These are phyloP conservation scores for Kwoniella mangroviensis DNA, from an alignment of 768 basidiomycete species.

Conservation along the genomic window DNA sequence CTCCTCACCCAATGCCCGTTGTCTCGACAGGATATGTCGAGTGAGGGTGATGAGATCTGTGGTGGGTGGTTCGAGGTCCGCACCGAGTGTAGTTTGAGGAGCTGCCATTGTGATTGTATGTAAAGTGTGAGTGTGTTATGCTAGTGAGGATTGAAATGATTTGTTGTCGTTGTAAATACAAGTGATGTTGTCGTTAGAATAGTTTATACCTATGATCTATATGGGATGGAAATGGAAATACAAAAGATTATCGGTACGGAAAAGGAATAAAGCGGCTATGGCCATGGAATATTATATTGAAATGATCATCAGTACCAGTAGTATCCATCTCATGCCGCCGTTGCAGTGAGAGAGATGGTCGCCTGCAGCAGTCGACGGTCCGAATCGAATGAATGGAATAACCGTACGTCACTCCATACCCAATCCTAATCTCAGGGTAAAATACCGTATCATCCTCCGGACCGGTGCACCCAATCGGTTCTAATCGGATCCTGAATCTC, in stretches of 20 bases:
- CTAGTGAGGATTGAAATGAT: not conserved
- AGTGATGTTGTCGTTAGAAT: not conserved
- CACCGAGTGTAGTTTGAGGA: conserved; percentile 24
- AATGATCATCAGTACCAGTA: not conserved
- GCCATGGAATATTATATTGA: not conserved
- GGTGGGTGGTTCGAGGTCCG: conserved; percentile 71
- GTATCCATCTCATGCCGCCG: not conserved
- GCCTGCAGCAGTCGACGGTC: not conserved
- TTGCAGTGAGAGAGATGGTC: too few species aligned
- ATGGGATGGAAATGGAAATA: not conserved
- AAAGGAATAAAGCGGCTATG: not conserved
- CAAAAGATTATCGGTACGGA: not conserved
- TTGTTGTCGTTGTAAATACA: not conserved
- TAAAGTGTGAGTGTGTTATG: conserved; percentile 2
- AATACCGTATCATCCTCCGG: not conserved
- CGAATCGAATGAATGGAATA: not conserved
- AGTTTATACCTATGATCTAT: not conserved
- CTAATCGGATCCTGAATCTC: conserved; percentile 11
- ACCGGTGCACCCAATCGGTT: conserved; percentile 5
- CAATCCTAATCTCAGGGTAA: not conserved
- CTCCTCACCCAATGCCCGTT: conserved; percentile 75
- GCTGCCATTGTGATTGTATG: conserved; percentile 27
- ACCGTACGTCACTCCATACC: conserved; percentile 7
- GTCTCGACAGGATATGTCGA: conserved; percentile 85
- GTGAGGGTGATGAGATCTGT: conserved; percentile 93